These are phyloP conservation scores for Extremus antarcticus DNA, from an alignment of 495 filamentous ascomycete genomes.

Conservation along the genomic window DNA sequence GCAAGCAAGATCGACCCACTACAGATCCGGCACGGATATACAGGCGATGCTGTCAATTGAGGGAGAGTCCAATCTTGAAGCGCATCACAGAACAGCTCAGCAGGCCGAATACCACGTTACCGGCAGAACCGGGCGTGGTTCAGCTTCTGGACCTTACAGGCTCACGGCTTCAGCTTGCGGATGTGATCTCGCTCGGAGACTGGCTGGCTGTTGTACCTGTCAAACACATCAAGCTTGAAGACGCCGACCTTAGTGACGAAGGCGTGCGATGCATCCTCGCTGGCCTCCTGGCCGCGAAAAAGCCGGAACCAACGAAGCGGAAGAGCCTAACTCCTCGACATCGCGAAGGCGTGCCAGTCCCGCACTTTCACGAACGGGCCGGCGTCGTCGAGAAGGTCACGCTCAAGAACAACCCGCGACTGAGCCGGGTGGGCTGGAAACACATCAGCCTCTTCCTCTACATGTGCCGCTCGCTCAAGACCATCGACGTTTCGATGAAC, in stretches of 20 bases:
- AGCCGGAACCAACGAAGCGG: conserved; percentile 33
- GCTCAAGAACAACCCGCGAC: conserved; percentile 79
- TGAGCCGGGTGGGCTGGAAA: conserved; percentile 79
- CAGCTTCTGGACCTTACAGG: conserved; percentile 71
- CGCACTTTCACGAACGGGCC: conserved; percentile 39
- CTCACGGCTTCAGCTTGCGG: conserved; percentile 69
- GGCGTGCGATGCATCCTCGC: conserved; percentile 77
- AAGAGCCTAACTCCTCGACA: conserved; percentile 7
- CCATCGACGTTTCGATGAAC: conserved; percentile 75
- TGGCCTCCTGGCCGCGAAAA: conserved; percentile 71
- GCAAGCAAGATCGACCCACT: conserved; percentile 61
- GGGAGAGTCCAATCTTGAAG: conserved; percentile 82
- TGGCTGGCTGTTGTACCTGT: conserved; percentile 91
- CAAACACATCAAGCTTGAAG: conserved; percentile 70
- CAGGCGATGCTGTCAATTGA: conserved; percentile 81
- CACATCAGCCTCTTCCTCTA: conserved; percentile 84
- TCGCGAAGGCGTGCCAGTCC: conserved; percentile 28
- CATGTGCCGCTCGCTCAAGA: conserved; percentile 75
- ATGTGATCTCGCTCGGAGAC: conserved; percentile 78
- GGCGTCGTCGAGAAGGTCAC: conserved; percentile 79
- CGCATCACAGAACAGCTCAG: conserved; percentile 76
- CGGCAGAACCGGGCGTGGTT: conserved; percentile 56
- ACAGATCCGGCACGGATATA: conserved; percentile 91
- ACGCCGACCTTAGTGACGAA: conserved; percentile 76
- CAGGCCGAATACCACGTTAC: conserved; percentile 9